phyloP scores from a whole-genome alignment of 306 rosid genomes.

The Sicyos baderoa region DNA sequence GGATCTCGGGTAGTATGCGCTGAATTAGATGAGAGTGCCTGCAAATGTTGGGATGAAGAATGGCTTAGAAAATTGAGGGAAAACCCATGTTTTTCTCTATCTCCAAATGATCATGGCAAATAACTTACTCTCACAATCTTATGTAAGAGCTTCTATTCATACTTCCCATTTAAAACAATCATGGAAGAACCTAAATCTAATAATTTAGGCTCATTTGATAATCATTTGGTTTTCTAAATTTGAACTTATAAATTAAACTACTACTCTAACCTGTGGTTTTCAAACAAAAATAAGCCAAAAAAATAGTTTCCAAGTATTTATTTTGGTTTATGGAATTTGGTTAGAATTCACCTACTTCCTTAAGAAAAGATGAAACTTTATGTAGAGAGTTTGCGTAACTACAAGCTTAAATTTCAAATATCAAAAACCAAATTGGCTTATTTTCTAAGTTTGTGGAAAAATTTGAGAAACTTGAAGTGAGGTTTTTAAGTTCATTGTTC shows the following conservation, averaged over 20 bases:
- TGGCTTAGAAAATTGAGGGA: conserved; percentile 16
- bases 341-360: no score
- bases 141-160: neutral
- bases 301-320: no score
- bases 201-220: no score
- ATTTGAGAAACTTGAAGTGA: neutral
- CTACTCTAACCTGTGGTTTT: no score
- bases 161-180: neutral
- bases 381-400: no score
- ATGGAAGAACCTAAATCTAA: neutral
- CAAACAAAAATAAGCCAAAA: no score
- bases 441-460: neutral
- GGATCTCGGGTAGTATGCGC: conserved; percentile 70
- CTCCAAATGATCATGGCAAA: neutral
- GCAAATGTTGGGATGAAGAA: conserved; percentile 33
- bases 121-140: neutral
- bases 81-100: neutral
- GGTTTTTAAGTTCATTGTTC: neutral
- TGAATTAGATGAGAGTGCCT: conserved; percentile 71
- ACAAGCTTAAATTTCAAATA: no score
- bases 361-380: no score
- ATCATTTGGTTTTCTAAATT: no score
- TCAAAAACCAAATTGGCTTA: no score
- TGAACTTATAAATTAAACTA: neutral
- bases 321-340: no score